Evolutionary conservation across 176 grass and related monocot species (phyloP).

Genomic region (Carex pumila): DNA sequence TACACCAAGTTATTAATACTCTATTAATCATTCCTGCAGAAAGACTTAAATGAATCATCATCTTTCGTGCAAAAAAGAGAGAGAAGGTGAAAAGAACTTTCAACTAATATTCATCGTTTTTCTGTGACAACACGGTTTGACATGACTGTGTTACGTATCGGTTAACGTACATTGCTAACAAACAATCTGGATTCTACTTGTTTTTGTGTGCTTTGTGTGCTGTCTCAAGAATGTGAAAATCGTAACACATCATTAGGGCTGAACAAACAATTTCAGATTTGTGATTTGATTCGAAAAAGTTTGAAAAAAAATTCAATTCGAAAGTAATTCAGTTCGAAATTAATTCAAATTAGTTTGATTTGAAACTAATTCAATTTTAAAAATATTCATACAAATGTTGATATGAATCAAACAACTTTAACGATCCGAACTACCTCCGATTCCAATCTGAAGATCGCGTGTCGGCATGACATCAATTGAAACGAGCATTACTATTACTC

Average conservation of each 20-base stretch:
- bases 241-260: background rate
- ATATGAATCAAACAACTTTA: too few species aligned
- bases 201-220: too few species aligned
- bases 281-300: too few species aligned
- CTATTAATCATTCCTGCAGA: background rate
- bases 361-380: too few species aligned
- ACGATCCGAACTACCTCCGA: too few species aligned
- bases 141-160: background rate
- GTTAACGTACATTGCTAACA: too few species aligned
- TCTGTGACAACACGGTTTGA: background rate
- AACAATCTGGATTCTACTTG: too few species aligned
- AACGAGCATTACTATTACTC: background rate
- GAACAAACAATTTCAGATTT: too few species aligned
- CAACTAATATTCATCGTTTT: background rate
- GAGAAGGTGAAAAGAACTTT: background rate
- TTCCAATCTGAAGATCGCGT: background rate
- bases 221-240: background rate
- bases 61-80: background rate
- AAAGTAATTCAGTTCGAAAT: too few species aligned
- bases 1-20: background rate
- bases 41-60: background rate
- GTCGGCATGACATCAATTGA: background rate
- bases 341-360: too few species aligned
- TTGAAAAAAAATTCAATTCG: too few species aligned
- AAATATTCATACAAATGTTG: too few species aligned